Percentiles rank a stretch among this genome's conserved stretches.
These are phyloP conservation scores for Saccharomycopsis sp. DNA, from an alignment of 805 yeast species.

Conservation along the genomic window DNA sequence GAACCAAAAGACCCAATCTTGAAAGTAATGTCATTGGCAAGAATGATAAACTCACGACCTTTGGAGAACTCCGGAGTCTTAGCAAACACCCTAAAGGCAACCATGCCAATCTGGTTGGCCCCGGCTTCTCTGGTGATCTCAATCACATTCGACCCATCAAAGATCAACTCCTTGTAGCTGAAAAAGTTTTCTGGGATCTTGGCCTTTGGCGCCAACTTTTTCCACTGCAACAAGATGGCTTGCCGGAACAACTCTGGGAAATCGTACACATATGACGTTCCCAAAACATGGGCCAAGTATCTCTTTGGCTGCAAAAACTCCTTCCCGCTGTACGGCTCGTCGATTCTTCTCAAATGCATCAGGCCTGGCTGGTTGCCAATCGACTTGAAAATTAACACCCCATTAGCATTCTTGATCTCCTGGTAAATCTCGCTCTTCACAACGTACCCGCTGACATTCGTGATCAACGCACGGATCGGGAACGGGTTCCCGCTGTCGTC, in stretches of 20 bases:
- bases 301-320: slow-evolving; percentile 98
- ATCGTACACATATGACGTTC: slow-evolving; percentile 96
- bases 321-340: slow-evolving; percentile 95
- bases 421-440: slow-evolving; percentile 92
- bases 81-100: slow-evolving; percentile 83
- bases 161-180: slow-evolving; percentile 70
- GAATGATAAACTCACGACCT: slow-evolving; percentile 87
- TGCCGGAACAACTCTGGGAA: slow-evolving; percentile 98
- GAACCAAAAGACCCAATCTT: slow-evolving; percentile 99
- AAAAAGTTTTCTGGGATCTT: slow-evolving; percentile 73
- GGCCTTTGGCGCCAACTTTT: slow-evolving; percentile 43
- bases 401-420: slow-evolving; percentile 84
- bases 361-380: slow-evolving; percentile 83
- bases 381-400: slow-evolving; percentile 96
- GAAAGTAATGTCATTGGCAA: slow-evolving; percentile 95
- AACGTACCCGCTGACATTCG: slow-evolving; percentile 94
- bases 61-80: slow-evolving; percentile 96
- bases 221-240: slow-evolving; percentile 82
- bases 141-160: slow-evolving; percentile 71
- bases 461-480: slow-evolving; percentile 95
- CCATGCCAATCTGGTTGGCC: slow-evolving; percentile 94
- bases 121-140: slow-evolving; percentile 95
- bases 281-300: slow-evolving; percentile 96
- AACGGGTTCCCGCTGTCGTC: slow-evolving; percentile 82
- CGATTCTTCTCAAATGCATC: slow-evolving; percentile 94